Conservation (phyloP, 495 filamentous ascomycete species). For the Aspergillus steynii region DNA sequence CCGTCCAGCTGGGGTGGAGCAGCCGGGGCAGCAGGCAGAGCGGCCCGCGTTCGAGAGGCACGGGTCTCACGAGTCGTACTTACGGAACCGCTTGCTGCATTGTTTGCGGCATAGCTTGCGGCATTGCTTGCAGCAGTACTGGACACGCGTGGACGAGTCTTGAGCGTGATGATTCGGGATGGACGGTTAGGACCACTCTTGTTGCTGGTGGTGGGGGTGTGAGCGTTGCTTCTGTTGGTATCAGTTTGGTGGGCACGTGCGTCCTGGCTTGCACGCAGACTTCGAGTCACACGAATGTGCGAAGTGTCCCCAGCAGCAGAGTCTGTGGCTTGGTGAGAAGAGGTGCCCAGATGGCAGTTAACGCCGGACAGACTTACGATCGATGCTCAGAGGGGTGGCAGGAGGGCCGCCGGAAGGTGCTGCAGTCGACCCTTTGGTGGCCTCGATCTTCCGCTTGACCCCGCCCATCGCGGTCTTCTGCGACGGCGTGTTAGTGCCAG, state of each 20-base stretch:
- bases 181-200: conserved; percentile 15
- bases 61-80: conserved; percentile 27
- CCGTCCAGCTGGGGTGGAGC: conserved; percentile 10
- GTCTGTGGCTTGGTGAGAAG: conserved; percentile 14
- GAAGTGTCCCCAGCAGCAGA: conserved; percentile 18
- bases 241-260: conserved; percentile 24
- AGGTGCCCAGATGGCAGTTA: background rate
- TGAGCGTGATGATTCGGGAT: conserved; percentile 28
- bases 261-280: conserved; percentile 28
- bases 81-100: conserved; percentile 2
- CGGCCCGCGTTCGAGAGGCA: conserved; percentile 25
- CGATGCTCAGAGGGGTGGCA: conserved; percentile 8
- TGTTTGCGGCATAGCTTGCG: conserved; percentile 7
- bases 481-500: conserved; percentile 2
- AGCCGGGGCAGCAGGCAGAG: conserved; percentile 18
- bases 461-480: conserved; percentile 38
- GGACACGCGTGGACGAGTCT: conserved; percentile 16
- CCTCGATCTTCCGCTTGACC: conserved; percentile 27
- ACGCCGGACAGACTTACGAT: conserved; percentile 17
- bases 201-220: conserved; percentile 9
- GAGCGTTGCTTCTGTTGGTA: conserved; percentile 12
- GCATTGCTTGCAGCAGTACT: conserved; percentile 12
- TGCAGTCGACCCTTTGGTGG: conserved; percentile 18
- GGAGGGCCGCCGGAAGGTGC: conserved; percentile 12
- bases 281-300: conserved; percentile 27